Evolutionary conservation across 208 protist genomes (phyloP), one percentile per base, ranked within the genome.

Genomic region (Leishmania martiniquensis): DNA sequence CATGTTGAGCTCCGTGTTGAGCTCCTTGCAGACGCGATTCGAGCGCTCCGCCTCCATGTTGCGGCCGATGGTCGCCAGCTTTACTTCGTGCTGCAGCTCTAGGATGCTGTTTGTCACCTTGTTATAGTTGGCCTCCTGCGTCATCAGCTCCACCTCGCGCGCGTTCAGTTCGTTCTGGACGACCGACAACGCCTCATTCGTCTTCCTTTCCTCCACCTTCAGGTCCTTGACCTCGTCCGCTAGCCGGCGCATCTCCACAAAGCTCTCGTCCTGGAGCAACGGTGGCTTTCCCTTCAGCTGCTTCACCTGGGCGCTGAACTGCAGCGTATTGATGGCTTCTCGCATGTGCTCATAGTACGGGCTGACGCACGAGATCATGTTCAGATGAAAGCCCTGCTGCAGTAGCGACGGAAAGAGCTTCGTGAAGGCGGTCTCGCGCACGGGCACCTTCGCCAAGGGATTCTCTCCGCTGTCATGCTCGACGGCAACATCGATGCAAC

Each of bases 381-480:
- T 85, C 20, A 95, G 81, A 75, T 94, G 85, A 80, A 87, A 97
- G 5, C 88, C 91, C 54, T 95, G 91, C 77, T 92, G 89, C n/a
- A 97, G 79, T 2, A 95, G 68, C 1, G 82, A 77, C 4, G 91
- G 91, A 62, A 82, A 95, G 7, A 97, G 86, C 69, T 87, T 87
- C 57, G 90, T 95, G 77, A 97, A 89, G 49, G 93, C 91, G 4
- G 86, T 88, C 74, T 97, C 93, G 29, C 93, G 91, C 52, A 86
- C 87, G 32, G 93, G 93, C 49, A 97, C 91, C 84, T 96, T 97
- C 2, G 90, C 91, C 51, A 95, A 65, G 47, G 90, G 88, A 68
- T 97, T 97, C 80, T 95, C 91, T 4, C 91, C 91, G 75, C 88
- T 95, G 80, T 97, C 93, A 74, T 90, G 91, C 80, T 95, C 89